Conservation (phyloP, 1,284 basidiomycete genomes). For the Irpex lacteus region DNA sequence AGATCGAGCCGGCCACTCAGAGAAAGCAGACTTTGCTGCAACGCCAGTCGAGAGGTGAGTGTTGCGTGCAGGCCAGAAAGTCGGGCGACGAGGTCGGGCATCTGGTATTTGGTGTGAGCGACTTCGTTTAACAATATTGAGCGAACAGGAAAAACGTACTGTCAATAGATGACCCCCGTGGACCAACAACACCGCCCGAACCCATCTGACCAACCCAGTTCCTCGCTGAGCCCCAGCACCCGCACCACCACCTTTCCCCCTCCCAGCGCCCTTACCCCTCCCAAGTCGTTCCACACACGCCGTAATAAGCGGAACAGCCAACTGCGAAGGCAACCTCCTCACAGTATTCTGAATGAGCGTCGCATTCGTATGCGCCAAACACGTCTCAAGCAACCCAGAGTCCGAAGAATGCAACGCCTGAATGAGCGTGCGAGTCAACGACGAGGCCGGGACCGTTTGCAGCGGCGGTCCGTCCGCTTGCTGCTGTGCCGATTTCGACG, state of each 20-base stretch:
- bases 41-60: conserved; percentile 74
- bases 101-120: conserved; percentile 40
- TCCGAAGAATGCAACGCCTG: conserved; percentile 98
- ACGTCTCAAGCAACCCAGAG: conserved; percentile 83
- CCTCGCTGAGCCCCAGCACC: conserved; percentile 86
- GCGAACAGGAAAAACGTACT: conserved; percentile 44
- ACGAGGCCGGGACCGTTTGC: conserved; percentile 75
- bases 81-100: conserved; percentile 82
- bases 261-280: conserved; percentile 68
- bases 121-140: conserved; percentile 12
- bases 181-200: conserved; percentile 82
- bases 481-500: conserved; percentile 27
- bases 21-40: conserved; percentile 84
- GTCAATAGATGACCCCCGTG: conserved; percentile 96
- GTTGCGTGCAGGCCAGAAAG: conserved; percentile 85
- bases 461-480: conserved; percentile 31
- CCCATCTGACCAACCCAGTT: conserved; percentile 85
- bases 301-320: conserved; percentile 85
- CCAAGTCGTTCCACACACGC: conserved; percentile 90
- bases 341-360: conserved; percentile 88
- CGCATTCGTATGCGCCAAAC: conserved; percentile 82
- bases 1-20: conserved; percentile 91
- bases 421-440: conserved; percentile 91
- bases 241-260: conserved; percentile 77
- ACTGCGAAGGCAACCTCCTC: conserved; percentile 82